Percentiles rank a stretch among this genome's conserved stretches.
Evolutionary conservation across 1,139 yeast genomes (phyloP).

Genomic region (Suhomyces coccinellae): DNA sequence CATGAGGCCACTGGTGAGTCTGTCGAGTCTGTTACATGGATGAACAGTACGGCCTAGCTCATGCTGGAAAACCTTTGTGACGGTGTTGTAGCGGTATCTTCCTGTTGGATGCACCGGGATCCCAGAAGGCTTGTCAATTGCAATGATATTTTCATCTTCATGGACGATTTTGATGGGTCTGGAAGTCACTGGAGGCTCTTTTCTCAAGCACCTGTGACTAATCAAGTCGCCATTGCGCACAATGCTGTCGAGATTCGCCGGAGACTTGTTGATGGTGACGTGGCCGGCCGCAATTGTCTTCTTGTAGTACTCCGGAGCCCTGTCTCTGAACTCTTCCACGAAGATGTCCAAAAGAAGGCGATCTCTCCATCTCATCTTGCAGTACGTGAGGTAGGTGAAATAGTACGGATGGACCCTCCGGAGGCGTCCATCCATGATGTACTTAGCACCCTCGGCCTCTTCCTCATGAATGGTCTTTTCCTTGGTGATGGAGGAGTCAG

Average conservation of each 20-base stretch:
- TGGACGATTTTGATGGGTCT: constrained; percentile 68
- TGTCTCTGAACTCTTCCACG: constrained; percentile 79
- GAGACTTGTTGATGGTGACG: constrained; percentile 67
- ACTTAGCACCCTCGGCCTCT: constrained; percentile 54
- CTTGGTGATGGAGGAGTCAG: constrained; percentile 26
- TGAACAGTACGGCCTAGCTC: constrained; percentile 67
- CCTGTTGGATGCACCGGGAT: constrained; percentile 98
- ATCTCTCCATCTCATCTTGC: constrained; percentile 91
- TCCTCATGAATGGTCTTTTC: constrained; percentile 54
- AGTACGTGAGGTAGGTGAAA: constrained; percentile 86
- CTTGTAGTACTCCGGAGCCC: constrained; percentile 66
- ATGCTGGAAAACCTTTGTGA: constrained; percentile 76
- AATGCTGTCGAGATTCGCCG: constrained; percentile 64
- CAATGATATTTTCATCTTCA: constrained; percentile 78
- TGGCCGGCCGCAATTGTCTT: constrained; percentile 69
- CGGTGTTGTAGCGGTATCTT: constrained; percentile 79
- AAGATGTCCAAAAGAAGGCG: constrained; percentile 77
- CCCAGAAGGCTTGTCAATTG: constrained; percentile 92
- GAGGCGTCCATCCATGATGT: constrained; percentile 56
- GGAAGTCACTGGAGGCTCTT: constrained; percentile 87
- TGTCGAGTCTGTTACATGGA: constrained; percentile 89
- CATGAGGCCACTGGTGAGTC: constrained; percentile 94
- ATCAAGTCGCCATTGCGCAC: constrained; percentile 85
- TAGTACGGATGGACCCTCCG: constrained; percentile 82
- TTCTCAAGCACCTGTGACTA: constrained; percentile 79